Percentiles rank a stretch among this genome's conserved stretches.
phyloP scores from a whole-genome alignment of 306 rosid genomes.

The Fragaria ananassa region DNA sequence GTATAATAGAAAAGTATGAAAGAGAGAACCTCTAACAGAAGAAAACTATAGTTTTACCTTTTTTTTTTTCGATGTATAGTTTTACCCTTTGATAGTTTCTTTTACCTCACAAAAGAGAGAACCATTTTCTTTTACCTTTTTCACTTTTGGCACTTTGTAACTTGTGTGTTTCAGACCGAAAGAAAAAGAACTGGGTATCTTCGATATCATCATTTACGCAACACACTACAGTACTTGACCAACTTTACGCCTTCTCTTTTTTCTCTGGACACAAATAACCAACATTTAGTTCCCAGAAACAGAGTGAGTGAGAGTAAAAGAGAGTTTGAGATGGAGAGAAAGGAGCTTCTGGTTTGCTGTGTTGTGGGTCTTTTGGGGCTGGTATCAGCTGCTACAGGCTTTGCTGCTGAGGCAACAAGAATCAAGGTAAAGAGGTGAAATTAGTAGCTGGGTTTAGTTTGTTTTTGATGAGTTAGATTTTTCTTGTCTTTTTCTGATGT shows the following conservation, averaged over 20 bases:
- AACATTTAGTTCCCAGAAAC: background rate
- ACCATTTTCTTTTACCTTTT: background rate
- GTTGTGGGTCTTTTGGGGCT: constrained; percentile 64
- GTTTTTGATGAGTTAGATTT: background rate
- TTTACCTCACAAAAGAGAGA: background rate
- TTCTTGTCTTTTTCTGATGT: background rate
- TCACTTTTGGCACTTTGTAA: background rate
- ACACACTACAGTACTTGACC: background rate
- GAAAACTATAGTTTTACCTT: background rate
- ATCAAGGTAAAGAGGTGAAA: constrained; percentile 49
- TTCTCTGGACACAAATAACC: constrained; percentile 3
- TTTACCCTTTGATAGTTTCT: background rate
- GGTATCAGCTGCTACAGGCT: constrained; percentile 67
- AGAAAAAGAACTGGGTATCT: background rate
- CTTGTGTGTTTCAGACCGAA: background rate
- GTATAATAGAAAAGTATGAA: background rate
- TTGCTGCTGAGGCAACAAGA: constrained; percentile 78
- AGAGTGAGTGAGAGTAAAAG: background rate
- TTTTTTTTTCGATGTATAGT: background rate
- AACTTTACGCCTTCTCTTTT: constrained; percentile 15
- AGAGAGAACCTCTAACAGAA: background rate
- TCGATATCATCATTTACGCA: constrained; percentile 1
- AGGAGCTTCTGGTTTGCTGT: constrained; percentile 42
- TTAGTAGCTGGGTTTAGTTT: constrained; percentile 9
- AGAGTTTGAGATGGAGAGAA: constrained; percentile 56